Evolutionary conservation across 306 rosid genomes (phyloP), one percentile per base, ranked within the genome.

Genomic region (Quercus variabilis): DNA sequence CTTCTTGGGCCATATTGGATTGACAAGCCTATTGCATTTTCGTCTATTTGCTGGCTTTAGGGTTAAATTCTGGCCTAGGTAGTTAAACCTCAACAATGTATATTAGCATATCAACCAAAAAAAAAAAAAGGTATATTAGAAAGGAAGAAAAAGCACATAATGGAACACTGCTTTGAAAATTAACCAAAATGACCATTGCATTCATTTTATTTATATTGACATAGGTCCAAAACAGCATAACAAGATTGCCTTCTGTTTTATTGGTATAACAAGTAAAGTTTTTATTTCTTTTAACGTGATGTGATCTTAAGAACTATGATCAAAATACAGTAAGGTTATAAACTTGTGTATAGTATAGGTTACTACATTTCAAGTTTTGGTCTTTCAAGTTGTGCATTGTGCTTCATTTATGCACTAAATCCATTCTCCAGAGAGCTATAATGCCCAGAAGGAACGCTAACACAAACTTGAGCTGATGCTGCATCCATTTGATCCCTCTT

Each of bases 371-470:
- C 51, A 78, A 55, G 46, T 17, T 56, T 25, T 71, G 71, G 59
- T 55, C 52, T 68, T 83, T 21, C 19, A 63, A 15, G 63, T 33
- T 67, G 51, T 54, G 5, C 25, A 77, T 75, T 31, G 41, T 17
- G 55, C 33, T 38, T 59, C 43, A 58, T 56, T 83, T 83, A 93
- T 38, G 96, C 98, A 78, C 93, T 93, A 88, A 93, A 93, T 58
- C 96, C 98, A 68, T 75, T 81, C 71, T 80, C 80, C 72, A 91
- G 92, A 76, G 99, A 89, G 88, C 99, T 93, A 98, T 97, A 93
- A 8, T 83, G 90, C 67, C 74, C 81, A 18, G 90, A 58, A 55
- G 97, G 99, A 76, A 91, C 38, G 60, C 60, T 83, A 74, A 54
- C 57, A 73, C 99, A 95, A 55, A 97, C 97, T 87, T 95, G 98